These are phyloP conservation scores for Berberis thunbergii DNA, from an alignment of 164 flowering plant genomes.

Conservation along the genomic window DNA sequence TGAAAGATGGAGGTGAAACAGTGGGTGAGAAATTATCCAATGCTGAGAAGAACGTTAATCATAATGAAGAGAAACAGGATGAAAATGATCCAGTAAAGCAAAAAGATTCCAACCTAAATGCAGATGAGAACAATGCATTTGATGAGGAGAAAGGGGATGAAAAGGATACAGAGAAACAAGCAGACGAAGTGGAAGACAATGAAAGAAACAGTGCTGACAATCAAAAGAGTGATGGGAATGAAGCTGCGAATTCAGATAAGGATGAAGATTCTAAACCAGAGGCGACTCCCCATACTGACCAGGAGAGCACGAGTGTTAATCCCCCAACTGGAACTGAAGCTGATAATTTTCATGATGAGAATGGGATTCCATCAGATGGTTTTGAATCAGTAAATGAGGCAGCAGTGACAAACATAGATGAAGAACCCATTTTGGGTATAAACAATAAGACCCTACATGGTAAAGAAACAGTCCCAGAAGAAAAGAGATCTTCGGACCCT, in stretches of 20 bases:
- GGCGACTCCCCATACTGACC: background rate
- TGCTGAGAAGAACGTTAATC: no score
- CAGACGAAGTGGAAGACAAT: background rate
- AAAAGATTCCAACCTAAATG: no score
- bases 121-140: background rate
- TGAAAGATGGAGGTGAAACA: conserved; percentile 1
- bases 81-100: no score
- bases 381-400: background rate
- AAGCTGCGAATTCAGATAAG: background rate
- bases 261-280: background rate
- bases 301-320: background rate
- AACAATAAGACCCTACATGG: background rate
- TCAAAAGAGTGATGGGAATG: background rate
- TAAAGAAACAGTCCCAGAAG: background rate
- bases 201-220: no score
- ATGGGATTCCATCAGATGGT: conserved; percentile 13
- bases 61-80: no score
- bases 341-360: conserved; percentile 8
- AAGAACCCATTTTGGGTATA: background rate
- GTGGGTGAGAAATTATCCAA: background rate
- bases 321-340: background rate
- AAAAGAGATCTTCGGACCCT: background rate
- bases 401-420: background rate
- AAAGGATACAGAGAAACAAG: background rate
- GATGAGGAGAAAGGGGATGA: background rate